Conservation (phyloP, 2,329 filamentous ascomycete genomes). For the Exophiala spinifera region DNA sequence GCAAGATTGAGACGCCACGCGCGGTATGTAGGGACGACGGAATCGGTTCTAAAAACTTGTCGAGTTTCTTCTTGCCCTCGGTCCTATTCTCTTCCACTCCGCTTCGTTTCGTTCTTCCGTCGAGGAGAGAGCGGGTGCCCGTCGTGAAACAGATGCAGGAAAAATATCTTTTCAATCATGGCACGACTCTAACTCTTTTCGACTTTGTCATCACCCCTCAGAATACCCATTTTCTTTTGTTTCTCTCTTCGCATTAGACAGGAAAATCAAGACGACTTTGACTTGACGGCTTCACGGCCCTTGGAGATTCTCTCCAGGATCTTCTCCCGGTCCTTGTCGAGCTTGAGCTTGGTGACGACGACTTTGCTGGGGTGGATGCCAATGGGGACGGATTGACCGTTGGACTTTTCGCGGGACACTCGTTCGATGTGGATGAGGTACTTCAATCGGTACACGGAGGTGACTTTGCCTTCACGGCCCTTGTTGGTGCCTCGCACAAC, state of each 20-base stretch:
- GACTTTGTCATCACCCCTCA: conserved; percentile 2
- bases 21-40: conserved; percentile 14
- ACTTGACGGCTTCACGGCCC: conserved; percentile 44
- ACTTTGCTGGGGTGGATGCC: conserved; percentile 96
- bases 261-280: conserved; percentile 10
- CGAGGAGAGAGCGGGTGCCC: neutral
- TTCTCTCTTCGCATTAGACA: neutral
- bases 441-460: conserved; percentile 96
- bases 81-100: neutral
- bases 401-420: conserved; percentile 93
- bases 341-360: conserved; percentile 97
- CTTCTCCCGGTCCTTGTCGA: conserved; percentile 57
- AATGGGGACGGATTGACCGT: conserved; percentile 91
- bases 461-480: conserved; percentile 98
- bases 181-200: conserved; percentile 9
- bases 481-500: conserved; percentile 93
- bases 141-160: no score
- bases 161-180: conserved; percentile 1
- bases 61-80: neutral
- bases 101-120: conserved; percentile 4
- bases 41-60: conserved; percentile 13
- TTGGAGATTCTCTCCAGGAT: conserved; percentile 48
- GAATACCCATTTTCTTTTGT: neutral
- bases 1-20: conserved; percentile 16
- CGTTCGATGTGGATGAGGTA: conserved; percentile 97